Base-by-base conservation (phyloP, 2,329 filamentous ascomycete species). In the Claviceps sp. region DNA sequence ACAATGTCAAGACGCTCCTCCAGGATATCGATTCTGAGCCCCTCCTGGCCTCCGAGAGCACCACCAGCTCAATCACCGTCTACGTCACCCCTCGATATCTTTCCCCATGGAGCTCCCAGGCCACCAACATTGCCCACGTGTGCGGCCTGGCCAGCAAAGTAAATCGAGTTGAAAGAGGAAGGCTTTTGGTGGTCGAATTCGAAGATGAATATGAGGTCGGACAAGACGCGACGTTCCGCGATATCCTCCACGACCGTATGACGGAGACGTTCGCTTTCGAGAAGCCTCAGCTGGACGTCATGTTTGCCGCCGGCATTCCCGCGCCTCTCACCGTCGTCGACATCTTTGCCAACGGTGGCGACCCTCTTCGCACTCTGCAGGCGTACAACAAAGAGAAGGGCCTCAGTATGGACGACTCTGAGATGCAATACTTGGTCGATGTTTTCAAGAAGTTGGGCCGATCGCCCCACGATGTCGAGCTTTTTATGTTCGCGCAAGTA, bases 401-500 rank as follows among this genome's bases (percentile, higher is more conserved):
- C 2, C 77, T 98, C 56, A 90, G 89, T 18, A 77, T 98, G 54
- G 91, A 97, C 65, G 76, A 82, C 53, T 84, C 84, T 8, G 90
- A 98, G 66, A 94, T 97, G 66, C 84, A 95, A 54, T 97, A 98
- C 63, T 76, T 98, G 41, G 87, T 95, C n/a, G 82, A 89, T 50
- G 61, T 63, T 37, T 66, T 65, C 54, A 61, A 59, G 50, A 59
- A 59, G 47, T 63, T 66, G 18, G 78, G 81, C 56, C 73, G 82
- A 40, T 72, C 78, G 48, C 88, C 88, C 1, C 84, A 89, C 55
- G 93, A 97, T 65, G 87, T 97, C 45, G 93, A 98, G 71, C 77
- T 97, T 22, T 97, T 97, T 76, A 97, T 97, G 93, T 98, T 97
- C 67, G 91, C 91, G 16, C 93, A 98, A 70, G 91, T 98, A 66